Evolutionary conservation across 1,139 yeast species (phyloP).

Genomic region (Candida gigantensis): DNA sequence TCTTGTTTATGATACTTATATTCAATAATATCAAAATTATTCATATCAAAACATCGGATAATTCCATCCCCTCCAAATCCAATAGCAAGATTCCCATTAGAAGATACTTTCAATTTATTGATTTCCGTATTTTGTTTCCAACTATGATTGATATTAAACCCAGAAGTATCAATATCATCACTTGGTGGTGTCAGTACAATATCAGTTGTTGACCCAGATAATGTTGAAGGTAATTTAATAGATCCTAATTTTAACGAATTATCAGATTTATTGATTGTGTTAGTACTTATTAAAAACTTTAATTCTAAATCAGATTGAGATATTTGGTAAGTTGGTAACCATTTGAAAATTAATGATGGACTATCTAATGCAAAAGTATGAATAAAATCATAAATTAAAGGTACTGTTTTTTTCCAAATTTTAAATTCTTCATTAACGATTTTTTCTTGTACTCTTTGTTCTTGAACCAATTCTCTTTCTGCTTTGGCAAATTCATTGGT

Average conservation of each 20-base stretch:
- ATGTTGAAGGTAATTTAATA: constrained; percentile 52
- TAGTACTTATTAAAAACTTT: constrained; percentile 51
- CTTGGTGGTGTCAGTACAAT: constrained; percentile 27
- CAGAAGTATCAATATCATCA: constrained; percentile 19
- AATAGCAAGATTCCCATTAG: constrained; percentile 39
- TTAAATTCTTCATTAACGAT: constrained; percentile 72
- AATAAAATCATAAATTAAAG: constrained; percentile 77
- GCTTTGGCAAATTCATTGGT: constrained; percentile 21
- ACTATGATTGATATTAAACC: constrained; percentile 37
- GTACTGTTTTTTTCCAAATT: constrained; percentile 96
- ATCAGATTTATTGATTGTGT: constrained; percentile 38
- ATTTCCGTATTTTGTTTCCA: constrained; percentile 62
- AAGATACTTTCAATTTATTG: constrained; percentile 44
- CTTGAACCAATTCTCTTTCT: constrained; percentile 38
- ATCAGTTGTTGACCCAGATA: constrained; percentile 34
- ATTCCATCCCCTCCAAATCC: constrained; percentile 55
- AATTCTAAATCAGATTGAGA: constrained; percentile 38
- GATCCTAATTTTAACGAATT: constrained; percentile 50
- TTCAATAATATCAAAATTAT: constrained; percentile 27
- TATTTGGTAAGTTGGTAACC: constrained; percentile 41
- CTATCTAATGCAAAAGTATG: constrained; percentile 66
- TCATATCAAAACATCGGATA: constrained; percentile 43
- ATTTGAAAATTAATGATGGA: constrained; percentile 56
- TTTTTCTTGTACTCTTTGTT: constrained; percentile 53
- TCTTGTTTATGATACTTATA: constrained; percentile 64